Evolutionary conservation across 1,139 yeast genomes (phyloP), one percentile per base, ranked within the genome.

Genomic region (Zygoascus meyerae): DNA sequence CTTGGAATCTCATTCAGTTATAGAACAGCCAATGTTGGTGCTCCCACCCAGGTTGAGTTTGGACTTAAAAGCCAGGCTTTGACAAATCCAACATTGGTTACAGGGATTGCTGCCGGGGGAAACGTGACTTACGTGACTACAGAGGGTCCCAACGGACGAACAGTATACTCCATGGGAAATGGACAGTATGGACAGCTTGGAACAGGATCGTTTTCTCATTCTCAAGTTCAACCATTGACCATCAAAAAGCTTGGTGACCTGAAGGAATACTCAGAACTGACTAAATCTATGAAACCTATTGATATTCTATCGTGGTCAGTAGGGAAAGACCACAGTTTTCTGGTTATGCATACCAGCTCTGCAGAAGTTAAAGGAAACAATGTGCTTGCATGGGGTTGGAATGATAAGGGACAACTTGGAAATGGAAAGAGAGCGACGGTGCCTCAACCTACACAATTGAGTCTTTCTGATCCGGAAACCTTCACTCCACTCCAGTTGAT

Each of bases 101-200:
- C 50, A 69, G 77, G 47, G 67, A 72, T 87, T 5, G 75, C 73
- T 18, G 92, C 95, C 11, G 81, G 85, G 31, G 83, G 83, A 28
- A 79, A 78, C 34, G 74, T 90, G 0, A 75, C 92, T 0, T 86
- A 74, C 65, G 58, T 66, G 39, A 52, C 63, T 3, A 53, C 62
- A 11, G 47, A 50, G 28, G 54, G 57, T 10, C 34, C 37, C 10
- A 40, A 34, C 7, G 38, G 38, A 10, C 9, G 45, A 16, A 47
- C 44, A 5, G 28, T 36, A 11, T 65, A 58, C 55, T 73, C 87
- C 5, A 82, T 89, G 68, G 98, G 98, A 18, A 80, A 81, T 57
- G 96, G 97, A 3, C 65, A 84, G 45, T 75, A 77, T 56, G 98
- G 97, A n/a, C 95, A 87, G 65, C 71, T 89, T 48, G 98, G 97